A percentile compares a stretch with the other conserved stretches of the same genome.
These are phyloP conservation scores for Sphagnum magellanicum DNA, from an alignment of 228 moss, liverwort and hornwort species.

Conservation along the genomic window DNA sequence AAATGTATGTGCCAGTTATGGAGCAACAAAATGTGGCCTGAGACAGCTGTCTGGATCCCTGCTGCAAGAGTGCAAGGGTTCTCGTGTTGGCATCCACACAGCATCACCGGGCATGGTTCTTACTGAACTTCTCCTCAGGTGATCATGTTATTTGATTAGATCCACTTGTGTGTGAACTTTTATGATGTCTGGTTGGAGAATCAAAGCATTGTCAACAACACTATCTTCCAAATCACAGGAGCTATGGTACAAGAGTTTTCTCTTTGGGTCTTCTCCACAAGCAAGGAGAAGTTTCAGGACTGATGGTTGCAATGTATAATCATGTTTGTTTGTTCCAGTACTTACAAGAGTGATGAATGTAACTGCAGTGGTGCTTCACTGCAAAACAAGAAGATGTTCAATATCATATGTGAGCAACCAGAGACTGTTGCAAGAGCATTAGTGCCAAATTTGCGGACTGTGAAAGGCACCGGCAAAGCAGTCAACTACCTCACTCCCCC, in stretches of 20 bases:
- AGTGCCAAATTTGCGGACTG: constrained; percentile 70
- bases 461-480: constrained; percentile 90
- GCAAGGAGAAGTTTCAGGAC: no score
- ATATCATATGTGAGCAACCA: constrained; percentile 90
- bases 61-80: constrained; percentile 75
- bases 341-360: no score
- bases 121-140: constrained; percentile 87
- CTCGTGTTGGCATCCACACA: constrained; percentile 84
- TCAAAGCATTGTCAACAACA: background rate
- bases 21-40: constrained; percentile 90
- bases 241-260: background rate
- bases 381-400: constrained; percentile 87
- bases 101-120: constrained; percentile 98
- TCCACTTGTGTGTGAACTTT: background rate
- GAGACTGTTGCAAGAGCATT: constrained; percentile 93
- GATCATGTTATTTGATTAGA: background rate
- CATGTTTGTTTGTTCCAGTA: no score
- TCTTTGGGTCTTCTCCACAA: no score
- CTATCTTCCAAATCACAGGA: background rate
- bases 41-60: constrained; percentile 76
- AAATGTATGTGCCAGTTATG: constrained; percentile 37
- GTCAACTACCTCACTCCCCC: constrained; percentile 86
- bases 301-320: no score
- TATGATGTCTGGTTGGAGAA: background rate
- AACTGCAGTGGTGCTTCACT: constrained; percentile 66